These are phyloP conservation scores for Plasmodium fragile DNA, from an alignment of 169 alveolate genomes.

Conservation along the genomic window DNA sequence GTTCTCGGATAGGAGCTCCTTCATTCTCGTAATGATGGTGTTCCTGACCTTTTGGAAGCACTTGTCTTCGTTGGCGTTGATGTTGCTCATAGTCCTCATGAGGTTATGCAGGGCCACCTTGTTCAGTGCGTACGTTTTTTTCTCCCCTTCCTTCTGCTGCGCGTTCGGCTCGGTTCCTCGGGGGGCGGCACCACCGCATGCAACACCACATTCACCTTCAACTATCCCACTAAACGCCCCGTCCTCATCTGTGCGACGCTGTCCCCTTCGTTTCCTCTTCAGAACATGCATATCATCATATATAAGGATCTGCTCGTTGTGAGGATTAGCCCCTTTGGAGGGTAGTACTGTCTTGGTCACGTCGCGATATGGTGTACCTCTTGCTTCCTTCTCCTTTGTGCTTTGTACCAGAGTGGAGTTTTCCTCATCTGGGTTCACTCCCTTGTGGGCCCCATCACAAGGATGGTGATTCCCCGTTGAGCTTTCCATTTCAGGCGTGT, in stretches of 20 bases:
- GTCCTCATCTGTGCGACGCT: background rate
- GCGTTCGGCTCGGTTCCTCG: background rate
- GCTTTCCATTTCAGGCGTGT: background rate
- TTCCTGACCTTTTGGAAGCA: conserved; percentile 34
- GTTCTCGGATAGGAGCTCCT: conserved; percentile 24
- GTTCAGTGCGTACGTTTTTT: conserved; percentile 6
- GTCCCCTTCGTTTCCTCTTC: background rate
- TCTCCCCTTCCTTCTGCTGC: background rate
- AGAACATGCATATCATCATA: background rate
- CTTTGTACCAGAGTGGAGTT: background rate
- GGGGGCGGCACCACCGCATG: background rate
- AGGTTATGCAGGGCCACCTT: conserved; percentile 8
- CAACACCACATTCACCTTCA: background rate
- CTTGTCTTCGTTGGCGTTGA: conserved; percentile 55
- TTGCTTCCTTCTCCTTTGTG: background rate
- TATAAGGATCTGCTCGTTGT: background rate
- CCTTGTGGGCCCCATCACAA: background rate
- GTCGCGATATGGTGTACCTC: background rate
- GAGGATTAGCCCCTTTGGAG: background rate
- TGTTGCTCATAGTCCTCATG: conserved; percentile 25
- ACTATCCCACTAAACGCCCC: background rate
- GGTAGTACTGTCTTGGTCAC: background rate
- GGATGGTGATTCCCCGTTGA: background rate
- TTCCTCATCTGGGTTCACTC: background rate
- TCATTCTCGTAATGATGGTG: conserved; percentile 30